phyloP scores from a whole-genome alignment of 805 yeast species.

The Helenozyma baotianmanensis region DNA sequence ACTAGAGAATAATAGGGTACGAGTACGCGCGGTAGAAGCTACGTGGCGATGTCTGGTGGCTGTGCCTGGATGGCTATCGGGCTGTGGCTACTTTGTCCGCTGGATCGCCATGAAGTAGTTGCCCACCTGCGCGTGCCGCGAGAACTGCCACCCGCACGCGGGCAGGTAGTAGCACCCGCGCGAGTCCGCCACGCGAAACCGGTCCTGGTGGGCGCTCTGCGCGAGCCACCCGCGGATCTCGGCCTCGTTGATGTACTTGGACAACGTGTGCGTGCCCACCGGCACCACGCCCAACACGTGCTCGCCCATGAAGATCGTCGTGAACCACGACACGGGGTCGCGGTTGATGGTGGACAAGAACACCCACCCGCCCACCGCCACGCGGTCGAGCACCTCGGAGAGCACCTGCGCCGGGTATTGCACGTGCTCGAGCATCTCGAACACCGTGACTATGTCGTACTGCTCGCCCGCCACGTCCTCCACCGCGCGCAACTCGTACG shows the following conservation, averaged over 20 bases:
- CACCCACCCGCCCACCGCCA: constrained; percentile 77
- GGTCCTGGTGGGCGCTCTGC: constrained; percentile 23
- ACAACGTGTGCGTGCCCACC: constrained; percentile 82
- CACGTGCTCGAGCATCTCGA: constrained; percentile 95
- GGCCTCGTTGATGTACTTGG: constrained; percentile 73
- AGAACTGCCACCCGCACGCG: constrained; percentile 77
- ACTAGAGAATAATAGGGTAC: not conserved
- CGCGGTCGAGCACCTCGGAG: constrained; percentile 59
- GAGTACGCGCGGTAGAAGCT: too few relatives aligned
- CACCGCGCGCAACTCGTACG: constrained; percentile 57
- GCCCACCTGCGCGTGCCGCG: constrained; percentile 57
- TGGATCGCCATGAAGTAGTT: constrained; percentile 88
- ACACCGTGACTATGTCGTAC: constrained; percentile 80
- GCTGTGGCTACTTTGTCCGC: constrained; percentile 31
- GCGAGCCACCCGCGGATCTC: constrained; percentile 70
- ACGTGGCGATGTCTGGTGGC: too few relatives aligned
- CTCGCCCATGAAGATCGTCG: constrained; percentile 91
- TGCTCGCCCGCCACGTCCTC: constrained; percentile 47
- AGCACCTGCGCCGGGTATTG: constrained; percentile 75
- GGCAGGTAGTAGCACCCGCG: constrained; percentile 86
- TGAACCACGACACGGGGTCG: constrained; percentile 80
- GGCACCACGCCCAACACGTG: constrained; percentile 79
- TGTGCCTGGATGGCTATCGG: too few relatives aligned
- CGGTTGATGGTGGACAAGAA: constrained; percentile 91
- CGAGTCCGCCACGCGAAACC: constrained; percentile 56